These are phyloP conservation scores for Penicillium sumatraense DNA, from an alignment of 2,329 filamentous ascomycete genomes.

Conservation along the genomic window DNA sequence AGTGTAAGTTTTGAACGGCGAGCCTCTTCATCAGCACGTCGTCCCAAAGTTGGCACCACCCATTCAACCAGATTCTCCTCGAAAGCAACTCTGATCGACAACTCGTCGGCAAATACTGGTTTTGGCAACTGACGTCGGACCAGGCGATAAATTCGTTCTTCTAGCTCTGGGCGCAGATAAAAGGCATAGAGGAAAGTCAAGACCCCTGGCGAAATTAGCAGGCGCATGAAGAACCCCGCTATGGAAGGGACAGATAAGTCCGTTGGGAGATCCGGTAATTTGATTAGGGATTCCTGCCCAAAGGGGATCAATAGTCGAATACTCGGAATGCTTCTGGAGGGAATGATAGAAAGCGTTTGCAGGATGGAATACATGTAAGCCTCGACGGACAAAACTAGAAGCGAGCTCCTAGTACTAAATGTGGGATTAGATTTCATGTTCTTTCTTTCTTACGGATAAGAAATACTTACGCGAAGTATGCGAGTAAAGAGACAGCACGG, in stretches of 20 bases:
- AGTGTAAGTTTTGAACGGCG: slow-evolving; percentile 42
- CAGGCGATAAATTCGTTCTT: slow-evolving; percentile 46
- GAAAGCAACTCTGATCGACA: slow-evolving; percentile 47
- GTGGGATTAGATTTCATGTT: not conserved
- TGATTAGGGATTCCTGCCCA: slow-evolving; percentile 38
- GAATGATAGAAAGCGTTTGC: slow-evolving; percentile 48
- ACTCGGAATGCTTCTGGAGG: slow-evolving; percentile 36
- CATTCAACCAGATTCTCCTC: slow-evolving; percentile 50
- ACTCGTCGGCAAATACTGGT: slow-evolving; percentile 44
- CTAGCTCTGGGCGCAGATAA: slow-evolving; percentile 41
- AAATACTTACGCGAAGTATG: slow-evolving; percentile 35
- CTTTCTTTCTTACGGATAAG: not conserved
- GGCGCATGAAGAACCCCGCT: slow-evolving; percentile 26
- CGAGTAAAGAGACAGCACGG: slow-evolving; percentile 31
- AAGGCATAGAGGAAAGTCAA: slow-evolving; percentile 42
- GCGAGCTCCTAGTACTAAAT: slow-evolving; percentile 37
- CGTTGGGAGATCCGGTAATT: slow-evolving; percentile 34
- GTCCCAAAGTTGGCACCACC: slow-evolving; percentile 46
- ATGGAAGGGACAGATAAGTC: slow-evolving; percentile 34
- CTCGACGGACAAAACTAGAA: slow-evolving; percentile 46
- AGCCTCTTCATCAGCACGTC: slow-evolving; percentile 45
- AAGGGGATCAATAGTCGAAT: slow-evolving; percentile 43
- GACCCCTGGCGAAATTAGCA: slow-evolving; percentile 42
- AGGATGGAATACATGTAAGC: slow-evolving; percentile 49
- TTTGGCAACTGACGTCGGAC: slow-evolving; percentile 48